A percentile compares a stretch with the other conserved stretches of the same genome.
Conservation (phyloP, 345 rosid genomes). For the Syzygium oleosum region DNA sequence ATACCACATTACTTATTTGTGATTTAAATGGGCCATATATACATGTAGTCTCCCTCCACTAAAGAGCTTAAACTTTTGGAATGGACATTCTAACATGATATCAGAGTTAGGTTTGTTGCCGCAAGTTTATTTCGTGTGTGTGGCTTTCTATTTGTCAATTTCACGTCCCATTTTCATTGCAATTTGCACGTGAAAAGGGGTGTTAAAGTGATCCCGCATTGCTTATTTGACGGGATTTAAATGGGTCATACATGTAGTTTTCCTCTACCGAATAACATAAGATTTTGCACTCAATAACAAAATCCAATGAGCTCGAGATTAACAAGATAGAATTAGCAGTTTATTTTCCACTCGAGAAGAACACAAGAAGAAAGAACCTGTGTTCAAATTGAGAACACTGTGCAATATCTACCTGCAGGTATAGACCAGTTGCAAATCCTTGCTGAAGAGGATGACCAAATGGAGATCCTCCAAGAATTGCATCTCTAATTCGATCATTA, state of each 20-base stretch:
- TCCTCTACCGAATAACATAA: neutral
- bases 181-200: too few species aligned
- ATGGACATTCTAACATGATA: neutral
- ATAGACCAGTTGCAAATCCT: conserved; percentile 84
- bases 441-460: conserved; percentile 97
- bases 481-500: conserved; percentile 96
- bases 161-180: neutral
- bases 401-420: conserved; percentile 50
- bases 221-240: neutral
- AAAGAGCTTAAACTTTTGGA: neutral
- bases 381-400: neutral
- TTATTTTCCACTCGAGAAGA: neutral
- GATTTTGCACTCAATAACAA: neutral
- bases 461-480: conserved; percentile 96
- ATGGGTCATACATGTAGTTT: neutral
- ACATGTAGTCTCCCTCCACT: neutral
- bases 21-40: neutral
- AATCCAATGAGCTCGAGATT: neutral
- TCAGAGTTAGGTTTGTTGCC: neutral
- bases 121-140: neutral
- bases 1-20: neutral
- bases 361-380: neutral
- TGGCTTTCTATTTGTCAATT: neutral
- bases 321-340: neutral
- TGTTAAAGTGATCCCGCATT: neutral